Evolutionary conservation across 371 early-diverging fungal genomes (phyloP).

Genomic region (Mucor ambiguus): DNA sequence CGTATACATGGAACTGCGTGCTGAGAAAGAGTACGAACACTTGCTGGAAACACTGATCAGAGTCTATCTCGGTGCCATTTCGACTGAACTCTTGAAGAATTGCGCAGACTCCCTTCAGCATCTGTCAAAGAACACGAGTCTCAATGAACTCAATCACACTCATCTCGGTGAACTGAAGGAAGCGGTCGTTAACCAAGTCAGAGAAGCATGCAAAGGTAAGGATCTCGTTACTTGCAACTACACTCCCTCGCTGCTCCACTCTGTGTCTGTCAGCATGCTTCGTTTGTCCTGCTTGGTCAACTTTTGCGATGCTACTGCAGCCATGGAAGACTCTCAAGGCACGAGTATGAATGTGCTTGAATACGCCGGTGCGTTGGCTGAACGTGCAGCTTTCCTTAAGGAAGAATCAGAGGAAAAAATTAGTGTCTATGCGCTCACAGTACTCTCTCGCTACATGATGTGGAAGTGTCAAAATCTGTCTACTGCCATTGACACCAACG

Average conservation of each 20-base stretch:
- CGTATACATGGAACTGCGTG: slow-evolving; percentile 67
- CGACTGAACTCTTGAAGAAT: slow-evolving; percentile 31
- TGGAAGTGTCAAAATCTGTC: slow-evolving; percentile 43
- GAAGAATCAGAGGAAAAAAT: slow-evolving; percentile 37
- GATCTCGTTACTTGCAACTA: slow-evolving; percentile 47
- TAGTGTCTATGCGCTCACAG: slow-evolving; percentile 32
- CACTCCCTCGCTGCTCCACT: slow-evolving; percentile 40
- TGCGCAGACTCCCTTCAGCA: slow-evolving; percentile 47
- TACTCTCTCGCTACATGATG: slow-evolving; percentile 46
- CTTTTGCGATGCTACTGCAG: slow-evolving; percentile 37
- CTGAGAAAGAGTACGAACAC: slow-evolving; percentile 63
- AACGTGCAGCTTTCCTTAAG: slow-evolving; percentile 38
- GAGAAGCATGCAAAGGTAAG: slow-evolving; percentile 46
- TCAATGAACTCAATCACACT: slow-evolving; percentile 39
- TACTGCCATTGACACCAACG: slow-evolving; percentile 9
- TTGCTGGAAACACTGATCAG: slow-evolving; percentile 61
- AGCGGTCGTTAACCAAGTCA: slow-evolving; percentile 43
- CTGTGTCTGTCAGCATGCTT: slow-evolving; percentile 45
- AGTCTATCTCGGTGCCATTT: slow-evolving; percentile 57
- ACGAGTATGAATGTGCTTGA: slow-evolving; percentile 36
- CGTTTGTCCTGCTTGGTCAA: slow-evolving; percentile 41
- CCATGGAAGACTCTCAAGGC: slow-evolving; percentile 44
- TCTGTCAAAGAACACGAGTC: slow-evolving; percentile 39
- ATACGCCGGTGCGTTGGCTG: slow-evolving; percentile 28
- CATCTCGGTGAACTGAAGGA: slow-evolving; percentile 44